Conservation (phyloP, 2,329 filamentous ascomycete species). For the Herpomyces periplanetae region DNA sequence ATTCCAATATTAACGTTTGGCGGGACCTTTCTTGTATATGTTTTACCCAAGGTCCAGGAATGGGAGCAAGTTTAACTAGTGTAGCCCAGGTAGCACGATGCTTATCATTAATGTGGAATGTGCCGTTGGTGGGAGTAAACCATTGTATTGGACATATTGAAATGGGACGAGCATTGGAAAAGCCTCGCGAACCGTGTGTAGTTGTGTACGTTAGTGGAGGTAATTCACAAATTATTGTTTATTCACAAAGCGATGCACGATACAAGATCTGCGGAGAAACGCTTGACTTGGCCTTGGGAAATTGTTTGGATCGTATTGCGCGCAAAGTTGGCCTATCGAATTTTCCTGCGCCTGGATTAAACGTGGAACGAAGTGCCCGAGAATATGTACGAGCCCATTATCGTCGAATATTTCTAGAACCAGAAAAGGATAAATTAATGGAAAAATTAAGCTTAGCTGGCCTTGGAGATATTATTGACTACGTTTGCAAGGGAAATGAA, state of each 20-base stretch:
- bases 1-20: constrained; percentile 17
- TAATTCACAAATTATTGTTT: constrained; percentile 92
- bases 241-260: constrained; percentile 26
- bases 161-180: constrained; percentile 79
- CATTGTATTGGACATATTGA: constrained; percentile 92
- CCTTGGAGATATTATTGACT: too few species aligned
- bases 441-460: too few species aligned
- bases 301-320: constrained; percentile 83
- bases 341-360: constrained; percentile 83
- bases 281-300: constrained; percentile 83
- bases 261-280: constrained; percentile 96
- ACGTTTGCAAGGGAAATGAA: too few species aligned
- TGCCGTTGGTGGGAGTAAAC: constrained; percentile 72
- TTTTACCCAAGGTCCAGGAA: constrained; percentile 78
- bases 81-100: constrained; percentile 56
- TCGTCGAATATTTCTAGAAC: constrained; percentile 7
- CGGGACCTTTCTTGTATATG: constrained; percentile 56
- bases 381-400: constrained; percentile 7
- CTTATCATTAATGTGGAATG: constrained; percentile 42
- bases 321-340: constrained; percentile 66
- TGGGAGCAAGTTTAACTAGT: constrained; percentile 64
- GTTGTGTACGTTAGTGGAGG: constrained; percentile 83
- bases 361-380: constrained; percentile 75
- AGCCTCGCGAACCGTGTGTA: constrained; percentile 55
- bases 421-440: too few species aligned